Conservation (phyloP, 371 early-diverging fungal genomes). For the Blakeslea trispora region DNA sequence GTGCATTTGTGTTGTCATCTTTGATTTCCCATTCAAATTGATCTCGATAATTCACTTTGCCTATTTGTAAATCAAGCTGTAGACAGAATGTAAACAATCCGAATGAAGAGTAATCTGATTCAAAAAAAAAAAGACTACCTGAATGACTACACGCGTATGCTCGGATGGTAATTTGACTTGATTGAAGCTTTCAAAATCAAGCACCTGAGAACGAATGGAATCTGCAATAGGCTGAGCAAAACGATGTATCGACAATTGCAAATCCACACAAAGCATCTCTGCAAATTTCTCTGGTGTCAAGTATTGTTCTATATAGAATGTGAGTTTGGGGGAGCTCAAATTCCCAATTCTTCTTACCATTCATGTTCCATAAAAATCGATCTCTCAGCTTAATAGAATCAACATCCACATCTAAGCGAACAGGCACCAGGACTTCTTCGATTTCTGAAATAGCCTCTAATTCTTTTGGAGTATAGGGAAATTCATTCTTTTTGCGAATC, state of each 20-base stretch:
- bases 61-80: constrained; percentile 87
- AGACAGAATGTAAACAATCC: background rate
- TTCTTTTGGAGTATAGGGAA: constrained; percentile 22
- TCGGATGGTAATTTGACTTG: constrained; percentile 35
- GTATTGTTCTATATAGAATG: constrained; percentile 59
- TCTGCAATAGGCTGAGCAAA: constrained; percentile 76
- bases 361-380: constrained; percentile 83
- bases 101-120: background rate
- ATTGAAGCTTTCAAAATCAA: constrained; percentile 50
- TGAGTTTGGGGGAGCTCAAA: background rate
- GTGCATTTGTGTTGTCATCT: constrained; percentile 61
- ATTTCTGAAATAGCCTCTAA: constrained; percentile 61
- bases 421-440: constrained; percentile 71
- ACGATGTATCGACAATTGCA: constrained; percentile 59
- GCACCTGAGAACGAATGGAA: constrained; percentile 69
- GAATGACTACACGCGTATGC: constrained; percentile 45
- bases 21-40: constrained; percentile 92
- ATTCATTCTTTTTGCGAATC: constrained; percentile 40
- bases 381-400: constrained; percentile 77
- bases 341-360: constrained; percentile 41
- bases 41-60: constrained; percentile 83
- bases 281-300: constrained; percentile 93
- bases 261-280: constrained; percentile 83
- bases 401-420: constrained; percentile 80
- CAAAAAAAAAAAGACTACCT: constrained; percentile 27